phyloP scores from a whole-genome alignment of 768 basidiomycete species.

The Lactarius psammicola region DNA sequence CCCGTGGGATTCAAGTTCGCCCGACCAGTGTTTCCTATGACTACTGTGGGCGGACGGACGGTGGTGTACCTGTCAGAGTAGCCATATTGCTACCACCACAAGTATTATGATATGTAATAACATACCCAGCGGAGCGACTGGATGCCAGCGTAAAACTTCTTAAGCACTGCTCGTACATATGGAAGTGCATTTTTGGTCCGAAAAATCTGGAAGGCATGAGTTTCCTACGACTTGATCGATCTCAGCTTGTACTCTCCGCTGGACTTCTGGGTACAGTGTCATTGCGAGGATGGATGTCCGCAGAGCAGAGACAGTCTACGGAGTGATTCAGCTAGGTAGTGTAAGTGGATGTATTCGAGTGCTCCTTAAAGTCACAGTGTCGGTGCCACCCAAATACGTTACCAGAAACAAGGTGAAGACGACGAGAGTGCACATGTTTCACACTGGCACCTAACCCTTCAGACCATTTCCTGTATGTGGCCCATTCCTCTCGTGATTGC shows the following conservation, averaged over 20 bases:
- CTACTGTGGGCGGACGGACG: too few relatives aligned
- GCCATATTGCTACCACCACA: too few relatives aligned
- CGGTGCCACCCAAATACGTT: too few relatives aligned
- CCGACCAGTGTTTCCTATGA: too few relatives aligned
- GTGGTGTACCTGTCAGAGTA: too few relatives aligned
- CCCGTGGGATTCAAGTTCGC: too few relatives aligned
- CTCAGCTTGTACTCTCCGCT: not conserved
- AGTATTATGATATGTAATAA: too few relatives aligned
- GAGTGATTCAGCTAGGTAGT: not conserved
- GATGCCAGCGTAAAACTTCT: too few relatives aligned
- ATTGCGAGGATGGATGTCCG: not conserved
- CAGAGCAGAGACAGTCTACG: not conserved
- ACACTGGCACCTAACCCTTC: not conserved
- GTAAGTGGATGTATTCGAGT: too few relatives aligned
- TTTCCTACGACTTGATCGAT: not conserved
- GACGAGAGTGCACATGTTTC: not conserved
- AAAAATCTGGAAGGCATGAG: not conserved
- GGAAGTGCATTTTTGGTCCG: not conserved
- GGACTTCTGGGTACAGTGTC: conserved; percentile 1
- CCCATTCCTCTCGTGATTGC: not conserved
- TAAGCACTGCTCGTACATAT: too few relatives aligned
- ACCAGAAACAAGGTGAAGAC: not conserved
- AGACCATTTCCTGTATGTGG: not conserved
- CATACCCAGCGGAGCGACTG: too few relatives aligned
- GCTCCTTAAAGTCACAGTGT: too few relatives aligned